Conservation (phyloP, 345 rosid genomes). For the Cardamine resedifolia region DNA sequence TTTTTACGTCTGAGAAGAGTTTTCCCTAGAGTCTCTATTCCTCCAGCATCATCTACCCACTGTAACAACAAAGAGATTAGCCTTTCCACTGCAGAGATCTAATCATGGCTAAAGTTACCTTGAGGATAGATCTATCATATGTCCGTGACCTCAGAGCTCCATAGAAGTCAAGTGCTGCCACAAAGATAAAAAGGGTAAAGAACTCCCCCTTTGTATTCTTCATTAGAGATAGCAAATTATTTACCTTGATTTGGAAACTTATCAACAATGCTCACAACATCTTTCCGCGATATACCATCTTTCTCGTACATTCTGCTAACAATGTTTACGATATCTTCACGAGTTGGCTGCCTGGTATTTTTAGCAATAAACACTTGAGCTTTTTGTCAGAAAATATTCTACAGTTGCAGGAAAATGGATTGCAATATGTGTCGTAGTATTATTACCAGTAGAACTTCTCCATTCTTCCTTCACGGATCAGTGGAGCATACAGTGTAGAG, state of each 20-base stretch:
- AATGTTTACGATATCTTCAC: conserved; percentile 79
- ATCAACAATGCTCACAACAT: conserved; percentile 64
- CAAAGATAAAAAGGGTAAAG: not conserved
- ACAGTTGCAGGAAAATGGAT: not conserved
- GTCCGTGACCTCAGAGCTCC: conserved; percentile 94
- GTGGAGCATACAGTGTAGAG: conserved; percentile 84
- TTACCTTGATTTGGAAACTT: conserved; percentile 91
- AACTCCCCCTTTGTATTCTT: not conserved
- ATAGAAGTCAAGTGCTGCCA: conserved; percentile 87
- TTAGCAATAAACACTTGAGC: conserved; percentile 22
- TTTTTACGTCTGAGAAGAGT: conserved; percentile 61
- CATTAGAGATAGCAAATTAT: not conserved
- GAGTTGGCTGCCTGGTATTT: conserved; percentile 81
- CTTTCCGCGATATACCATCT: conserved; percentile 72
- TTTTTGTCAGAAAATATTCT: not conserved
- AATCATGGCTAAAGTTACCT: conserved; percentile 40
- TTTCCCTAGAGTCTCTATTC: conserved; percentile 63
- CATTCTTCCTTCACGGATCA: conserved; percentile 99
- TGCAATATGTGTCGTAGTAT: not conserved
- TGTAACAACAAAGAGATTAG: conserved; percentile 33
- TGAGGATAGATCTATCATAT: conserved; percentile 77
- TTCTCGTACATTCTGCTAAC: conserved; percentile 85
- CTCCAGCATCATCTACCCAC: conserved; percentile 93
- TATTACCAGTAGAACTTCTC: conserved; percentile 88
- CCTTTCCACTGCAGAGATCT: conserved; percentile 10